A percentile compares a stretch with the other conserved stretches of the same genome.
These are phyloP conservation scores for Plasmodium blacklocki DNA, from an alignment of 169 alveolate genomes.

Conservation along the genomic window DNA sequence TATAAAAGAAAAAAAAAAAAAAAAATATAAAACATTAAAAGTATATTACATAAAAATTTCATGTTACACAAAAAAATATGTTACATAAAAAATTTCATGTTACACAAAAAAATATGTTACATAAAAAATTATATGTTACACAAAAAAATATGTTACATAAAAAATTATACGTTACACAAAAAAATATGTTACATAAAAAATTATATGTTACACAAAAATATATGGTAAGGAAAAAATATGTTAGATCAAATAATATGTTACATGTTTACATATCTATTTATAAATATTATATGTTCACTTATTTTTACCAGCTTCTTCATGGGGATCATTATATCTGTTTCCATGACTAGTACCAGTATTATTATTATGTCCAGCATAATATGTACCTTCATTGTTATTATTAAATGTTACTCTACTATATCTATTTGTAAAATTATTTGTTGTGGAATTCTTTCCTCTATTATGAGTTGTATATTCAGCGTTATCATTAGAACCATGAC, in stretches of 20 bases:
- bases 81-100: not conserved
- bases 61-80: too few species aligned
- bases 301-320: conserved; percentile 16
- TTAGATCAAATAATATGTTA: too few species aligned
- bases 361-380: conserved; percentile 11
- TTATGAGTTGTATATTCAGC: conserved; percentile 6
- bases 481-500: not conserved
- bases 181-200: not conserved
- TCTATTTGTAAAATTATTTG: not conserved
- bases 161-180: too few species aligned
- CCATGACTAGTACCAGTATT: not conserved
- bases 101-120: not conserved
- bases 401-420: conserved; percentile 2
- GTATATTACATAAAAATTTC: not conserved
- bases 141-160: too few species aligned
- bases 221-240: too few species aligned
- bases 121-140: not conserved
- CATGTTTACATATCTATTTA: not conserved
- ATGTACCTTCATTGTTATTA: conserved; percentile 11
- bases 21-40: not conserved
- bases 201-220: too few species aligned
- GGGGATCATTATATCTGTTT: conserved; percentile 6
- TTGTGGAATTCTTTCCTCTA: conserved; percentile 11
- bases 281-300: not conserved
- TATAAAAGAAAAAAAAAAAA: not conserved